Evolutionary conservation across 129 eudicot species (phyloP), one percentile per base, ranked within the genome.

Genomic region (Tagetes erecta): DNA sequence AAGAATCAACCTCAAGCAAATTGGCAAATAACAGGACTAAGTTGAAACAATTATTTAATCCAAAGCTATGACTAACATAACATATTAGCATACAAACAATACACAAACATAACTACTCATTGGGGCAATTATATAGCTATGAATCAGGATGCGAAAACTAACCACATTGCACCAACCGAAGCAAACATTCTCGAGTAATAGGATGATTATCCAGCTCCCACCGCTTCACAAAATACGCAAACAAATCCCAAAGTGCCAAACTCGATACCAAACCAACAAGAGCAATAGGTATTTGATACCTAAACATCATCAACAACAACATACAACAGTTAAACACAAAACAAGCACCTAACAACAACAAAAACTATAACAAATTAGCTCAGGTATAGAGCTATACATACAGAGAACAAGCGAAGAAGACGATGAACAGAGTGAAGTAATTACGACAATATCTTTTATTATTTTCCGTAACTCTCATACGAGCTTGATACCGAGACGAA

Each of bases 211-310:
- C 88, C 53, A 88, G 62, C 10, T 74, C 80, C 96, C 96, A 94
- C 8, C 81, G 90, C n/a, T 82, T 84, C 11, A 84, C 87, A 14
- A 84, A 86, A 73, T 80, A 82, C 45, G 80, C 84, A 78, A 94
- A 85, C 50, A 76, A 73, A 68, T 94, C 98, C 98, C 98, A 94
- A 40, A 90, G 83, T 31, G 90, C 98, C 70, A 94, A 81, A 75
- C 91, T 80, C 8, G 86, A 84, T 46, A 94, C 70, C 78, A 90
- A 83, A 42, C 98, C 98, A 81, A 82, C 83, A 82, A 94, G 95
- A 45, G 98, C 97, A 76, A 90, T 77, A 10, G 97, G 98, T 82
- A 88, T 78, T 74, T 94, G 97, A 78, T 94, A 90, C 91, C 98
- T 94, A 77, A 68, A 78, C 83, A 83, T 34, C 44, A 47, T 45